Conservation (phyloP, 495 filamentous ascomycete species). For the Clohesyomyces aquaticus region DNA sequence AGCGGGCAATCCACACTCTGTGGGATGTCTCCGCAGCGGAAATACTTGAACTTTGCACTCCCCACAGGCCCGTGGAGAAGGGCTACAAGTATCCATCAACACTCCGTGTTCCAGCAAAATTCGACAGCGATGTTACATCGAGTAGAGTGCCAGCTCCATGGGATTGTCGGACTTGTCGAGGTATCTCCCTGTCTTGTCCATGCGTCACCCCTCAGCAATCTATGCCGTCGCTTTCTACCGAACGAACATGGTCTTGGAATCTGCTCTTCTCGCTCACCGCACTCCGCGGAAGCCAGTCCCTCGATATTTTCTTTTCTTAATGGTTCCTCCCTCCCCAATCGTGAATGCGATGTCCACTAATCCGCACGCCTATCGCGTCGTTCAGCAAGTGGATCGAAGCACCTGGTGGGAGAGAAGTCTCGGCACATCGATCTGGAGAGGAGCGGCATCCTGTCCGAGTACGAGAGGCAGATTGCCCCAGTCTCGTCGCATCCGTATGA, state of each 20-base stretch:
- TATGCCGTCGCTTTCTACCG: no score
- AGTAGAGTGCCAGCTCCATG: not conserved
- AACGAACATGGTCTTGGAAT: not conserved
- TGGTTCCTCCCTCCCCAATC: no score
- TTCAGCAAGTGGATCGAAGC: no score
- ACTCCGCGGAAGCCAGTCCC: not conserved
- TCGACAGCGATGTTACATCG: not conserved
- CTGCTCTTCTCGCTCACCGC: not conserved
- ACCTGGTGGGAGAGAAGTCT: no score
- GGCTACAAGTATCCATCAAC: slow-evolving; percentile 10
- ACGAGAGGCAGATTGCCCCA: not conserved
- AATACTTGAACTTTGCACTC: slow-evolving; percentile 2
- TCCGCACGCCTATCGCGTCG: no score
- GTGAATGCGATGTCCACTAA: no score
- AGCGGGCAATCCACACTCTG: no score
- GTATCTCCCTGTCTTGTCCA: not conserved
- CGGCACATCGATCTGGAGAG: no score
- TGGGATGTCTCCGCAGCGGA: no score
- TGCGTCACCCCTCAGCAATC: not conserved
- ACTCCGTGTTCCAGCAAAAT: not conserved
- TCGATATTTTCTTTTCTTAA: not conserved
- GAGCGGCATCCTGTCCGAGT: no score
- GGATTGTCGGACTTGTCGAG: not conserved
- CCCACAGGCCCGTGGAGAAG: slow-evolving; percentile 19
- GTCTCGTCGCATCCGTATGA: not conserved